phyloP scores from a whole-genome alignment of 345 rosid species.

The Salix viminalis region DNA sequence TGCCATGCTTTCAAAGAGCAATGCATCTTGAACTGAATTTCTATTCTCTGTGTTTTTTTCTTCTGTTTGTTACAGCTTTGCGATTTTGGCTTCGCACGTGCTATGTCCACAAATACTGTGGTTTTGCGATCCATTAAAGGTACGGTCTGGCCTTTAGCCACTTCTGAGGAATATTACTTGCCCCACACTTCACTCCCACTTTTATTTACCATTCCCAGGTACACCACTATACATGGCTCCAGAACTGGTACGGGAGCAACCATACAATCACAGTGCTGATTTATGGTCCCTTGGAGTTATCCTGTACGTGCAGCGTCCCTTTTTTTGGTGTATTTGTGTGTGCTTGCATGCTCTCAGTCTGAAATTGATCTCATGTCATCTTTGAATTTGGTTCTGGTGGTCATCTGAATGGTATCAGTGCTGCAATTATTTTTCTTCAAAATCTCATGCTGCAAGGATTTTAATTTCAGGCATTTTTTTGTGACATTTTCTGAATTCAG shows the following conservation, averaged over 20 bases:
- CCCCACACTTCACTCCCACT: not conserved
- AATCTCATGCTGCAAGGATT: no score
- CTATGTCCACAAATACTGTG: slow-evolving; percentile 96
- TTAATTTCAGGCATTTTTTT: no score
- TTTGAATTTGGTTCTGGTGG: not conserved
- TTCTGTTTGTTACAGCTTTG: slow-evolving; percentile 60
- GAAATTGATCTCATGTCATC: not conserved
- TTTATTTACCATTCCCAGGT: slow-evolving; percentile 42
- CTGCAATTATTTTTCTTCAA: no score
- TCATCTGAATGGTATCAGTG: not conserved
- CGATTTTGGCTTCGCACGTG: slow-evolving; percentile 99
- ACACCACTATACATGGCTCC: slow-evolving; percentile 99
- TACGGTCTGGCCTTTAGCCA: slow-evolving; percentile 13
- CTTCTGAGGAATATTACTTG: not conserved
- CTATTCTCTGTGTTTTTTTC: slow-evolving; percentile 11
- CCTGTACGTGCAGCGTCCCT: slow-evolving; percentile 46
- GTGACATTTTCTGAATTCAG: no score
- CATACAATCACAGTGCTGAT: slow-evolving; percentile 96
- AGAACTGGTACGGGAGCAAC: slow-evolving; percentile 92
- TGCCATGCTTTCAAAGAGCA: not conserved
- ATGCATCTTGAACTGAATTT: not conserved
- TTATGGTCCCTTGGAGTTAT: slow-evolving; percentile 99
- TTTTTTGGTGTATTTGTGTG: not conserved
- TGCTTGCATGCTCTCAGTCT: not conserved
- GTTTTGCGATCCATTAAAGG: slow-evolving; percentile 97